Evolutionary conservation across 2,329 filamentous ascomycete species (phyloP), one percentile per base, ranked within the genome.

Genomic region (Apiospora pterosperma): DNA sequence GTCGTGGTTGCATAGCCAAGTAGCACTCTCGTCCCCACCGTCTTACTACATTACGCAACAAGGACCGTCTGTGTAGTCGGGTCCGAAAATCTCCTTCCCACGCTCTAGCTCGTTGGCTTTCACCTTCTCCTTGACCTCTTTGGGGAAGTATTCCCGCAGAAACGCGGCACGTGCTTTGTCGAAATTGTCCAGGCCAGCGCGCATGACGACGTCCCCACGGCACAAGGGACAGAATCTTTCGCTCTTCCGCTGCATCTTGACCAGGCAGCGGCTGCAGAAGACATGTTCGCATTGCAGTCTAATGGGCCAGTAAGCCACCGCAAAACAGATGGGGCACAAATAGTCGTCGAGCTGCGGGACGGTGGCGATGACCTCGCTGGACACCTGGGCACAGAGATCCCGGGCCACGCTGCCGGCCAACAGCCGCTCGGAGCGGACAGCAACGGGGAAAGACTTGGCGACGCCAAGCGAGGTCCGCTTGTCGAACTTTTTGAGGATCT

Each of bases 401-500:
- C 89, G 91, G 48, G 92, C 90, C 67, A 96, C 86, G 62, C 85
- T 85, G 65, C 88, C 85, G 1, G 89, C 84, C 65, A 92, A 82
- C 41, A 90, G 84, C 59, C 84, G 84, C 25, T 86, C 83, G 3
- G 87, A 84, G 62, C 83, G 80, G 62, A 92, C 82, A 28, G 82
- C 80, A 10, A 81, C 79, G 0, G 88, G 87, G 68, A 92, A 91
- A 0, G 82, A 83, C 39, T 85, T 80, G 42, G 88, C 88, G 1
- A 90, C 88, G 31, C 90, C 88, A 23, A 96, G 81, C 0, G 90
- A 88, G 1, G 93, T 97, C 65, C 88, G 87, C 77, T 97, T 97
- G 77, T 96, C 92, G 74, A 97, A 97, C 78, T 95, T 97, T 76
- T 97, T 97, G 62, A 97, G 78, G 62, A 97, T 97, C 76, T 97